Conservation (phyloP, 805 yeast species). For the Huiozyma sinensis region DNA sequence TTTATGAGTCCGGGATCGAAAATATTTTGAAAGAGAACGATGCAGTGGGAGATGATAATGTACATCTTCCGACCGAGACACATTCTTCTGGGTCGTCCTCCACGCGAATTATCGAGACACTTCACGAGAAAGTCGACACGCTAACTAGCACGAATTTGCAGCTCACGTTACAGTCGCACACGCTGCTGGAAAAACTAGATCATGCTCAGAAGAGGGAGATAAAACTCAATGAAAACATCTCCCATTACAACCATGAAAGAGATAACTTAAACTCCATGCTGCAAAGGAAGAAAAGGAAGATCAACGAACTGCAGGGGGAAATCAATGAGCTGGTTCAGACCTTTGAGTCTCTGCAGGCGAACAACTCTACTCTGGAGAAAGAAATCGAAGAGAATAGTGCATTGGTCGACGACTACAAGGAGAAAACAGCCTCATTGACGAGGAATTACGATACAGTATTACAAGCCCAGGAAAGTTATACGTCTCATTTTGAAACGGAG, state of each 20-base stretch:
- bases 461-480: not conserved
- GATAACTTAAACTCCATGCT: constrained; percentile 31
- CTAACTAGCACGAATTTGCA: constrained; percentile 34
- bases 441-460: not conserved
- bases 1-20: too few species aligned
- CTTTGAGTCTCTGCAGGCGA: not conserved
- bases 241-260: constrained; percentile 68
- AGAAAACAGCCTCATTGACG: not conserved
- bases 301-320: constrained; percentile 39
- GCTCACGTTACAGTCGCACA: constrained; percentile 32
- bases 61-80: too few species aligned
- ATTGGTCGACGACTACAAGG: too few species aligned
- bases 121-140: constrained; percentile 42
- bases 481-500: not conserved
- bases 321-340: constrained; percentile 4
- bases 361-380: not conserved
- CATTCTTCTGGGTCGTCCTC: constrained; percentile 1
- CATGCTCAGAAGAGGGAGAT: constrained; percentile 31
- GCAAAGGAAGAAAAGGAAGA: constrained; percentile 56
- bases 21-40: too few species aligned
- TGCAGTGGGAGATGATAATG: too few species aligned
- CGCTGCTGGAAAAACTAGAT: constrained; percentile 44
- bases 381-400: not conserved
- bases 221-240: constrained; percentile 42
- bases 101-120: constrained; percentile 31